phyloP scores from a whole-genome alignment of 768 basidiomycete genomes.

The Jaapia argillacea region DNA sequence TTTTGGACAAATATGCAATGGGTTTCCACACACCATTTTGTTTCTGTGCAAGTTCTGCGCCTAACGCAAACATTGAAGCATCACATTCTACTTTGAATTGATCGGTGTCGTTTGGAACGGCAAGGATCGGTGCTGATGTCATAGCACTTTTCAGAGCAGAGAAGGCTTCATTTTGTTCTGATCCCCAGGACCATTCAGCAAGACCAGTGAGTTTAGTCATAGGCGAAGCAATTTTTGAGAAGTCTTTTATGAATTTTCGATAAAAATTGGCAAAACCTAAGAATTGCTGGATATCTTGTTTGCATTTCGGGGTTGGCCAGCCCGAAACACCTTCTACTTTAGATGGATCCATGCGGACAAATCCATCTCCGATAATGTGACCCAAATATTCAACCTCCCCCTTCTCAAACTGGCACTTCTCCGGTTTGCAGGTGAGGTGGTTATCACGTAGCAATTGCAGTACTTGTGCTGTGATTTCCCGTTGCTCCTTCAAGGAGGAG shows the following conservation, averaged over 20 bases:
- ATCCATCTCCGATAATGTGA: slow-evolving; percentile 8
- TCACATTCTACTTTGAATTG: slow-evolving; percentile 2
- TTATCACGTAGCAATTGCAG: slow-evolving; percentile 12
- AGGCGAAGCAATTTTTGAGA: neutral
- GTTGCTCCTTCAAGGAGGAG: slow-evolving; percentile 8
- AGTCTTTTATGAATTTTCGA: neutral
- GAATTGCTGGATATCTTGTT: slow-evolving; percentile 17
- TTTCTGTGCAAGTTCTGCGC: slow-evolving; percentile 18
- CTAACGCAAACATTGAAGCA: slow-evolving; percentile 14
- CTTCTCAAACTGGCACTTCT: slow-evolving; percentile 11
- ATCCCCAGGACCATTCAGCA: slow-evolving; percentile 1
- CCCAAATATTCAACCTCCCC: slow-evolving; percentile 12
- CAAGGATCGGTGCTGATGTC: neutral
- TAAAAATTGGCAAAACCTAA: slow-evolving; percentile 11
- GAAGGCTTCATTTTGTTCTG: neutral
- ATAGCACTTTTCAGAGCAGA: neutral
- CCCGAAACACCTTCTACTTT: slow-evolving; percentile 15
- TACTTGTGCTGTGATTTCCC: slow-evolving; percentile 6
- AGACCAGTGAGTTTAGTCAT: neutral
- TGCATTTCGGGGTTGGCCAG: slow-evolving; percentile 15
- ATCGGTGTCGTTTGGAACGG: neutral
- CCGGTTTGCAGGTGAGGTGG: slow-evolving; percentile 9
- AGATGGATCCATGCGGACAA: slow-evolving; percentile 13
- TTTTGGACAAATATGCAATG: slow-evolving; percentile 13
- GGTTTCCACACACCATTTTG: slow-evolving; percentile 11